Conservation (phyloP, 768 basidiomycete genomes). For the Porphyrellus cyaneotinctus region DNA sequence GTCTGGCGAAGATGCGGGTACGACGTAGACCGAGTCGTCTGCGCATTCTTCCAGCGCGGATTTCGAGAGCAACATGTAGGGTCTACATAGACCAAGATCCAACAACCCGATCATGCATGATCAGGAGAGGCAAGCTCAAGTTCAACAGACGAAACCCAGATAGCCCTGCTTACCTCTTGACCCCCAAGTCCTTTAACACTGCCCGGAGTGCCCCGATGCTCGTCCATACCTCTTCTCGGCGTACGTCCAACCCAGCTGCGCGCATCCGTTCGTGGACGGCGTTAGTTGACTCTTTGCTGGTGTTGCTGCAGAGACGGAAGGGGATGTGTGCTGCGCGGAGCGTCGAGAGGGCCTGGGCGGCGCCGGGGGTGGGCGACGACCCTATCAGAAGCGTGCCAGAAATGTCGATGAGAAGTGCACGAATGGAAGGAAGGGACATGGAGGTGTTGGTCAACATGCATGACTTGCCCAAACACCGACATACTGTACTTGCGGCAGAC, state of each 20-base stretch:
- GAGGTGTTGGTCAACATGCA: too few species aligned
- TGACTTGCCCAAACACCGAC: too few species aligned
- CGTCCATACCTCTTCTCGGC: constrained; percentile 52
- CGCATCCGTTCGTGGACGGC: constrained; percentile 42
- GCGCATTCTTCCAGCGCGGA: constrained; percentile 44
- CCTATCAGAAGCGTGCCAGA: constrained; percentile 65
- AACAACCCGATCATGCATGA: background rate
- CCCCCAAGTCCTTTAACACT: constrained; percentile 37
- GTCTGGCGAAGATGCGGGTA: background rate
- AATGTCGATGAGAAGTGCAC: constrained; percentile 59
- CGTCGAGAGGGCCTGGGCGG: constrained; percentile 29
- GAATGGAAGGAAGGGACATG: constrained; percentile 25
- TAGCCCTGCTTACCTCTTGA: constrained; percentile 37
- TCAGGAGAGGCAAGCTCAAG: too few species aligned
- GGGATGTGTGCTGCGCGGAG: constrained; percentile 35
- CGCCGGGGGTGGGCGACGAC: constrained; percentile 42
- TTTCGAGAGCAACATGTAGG: constrained; percentile 52
- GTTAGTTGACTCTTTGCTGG: constrained; percentile 57
- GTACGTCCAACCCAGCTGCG: constrained; percentile 48
- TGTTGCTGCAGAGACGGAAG: constrained; percentile 63
- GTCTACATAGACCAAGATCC: constrained; percentile 25
- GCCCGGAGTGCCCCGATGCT: constrained; percentile 57
- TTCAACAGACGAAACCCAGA: too few species aligned
- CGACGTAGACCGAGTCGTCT: background rate
- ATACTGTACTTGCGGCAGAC: too few species aligned